Percentiles rank a stretch among this genome's conserved stretches.
Conservation (phyloP, 352 stramenopile species). For the Phytopythium oedochilum region DNA sequence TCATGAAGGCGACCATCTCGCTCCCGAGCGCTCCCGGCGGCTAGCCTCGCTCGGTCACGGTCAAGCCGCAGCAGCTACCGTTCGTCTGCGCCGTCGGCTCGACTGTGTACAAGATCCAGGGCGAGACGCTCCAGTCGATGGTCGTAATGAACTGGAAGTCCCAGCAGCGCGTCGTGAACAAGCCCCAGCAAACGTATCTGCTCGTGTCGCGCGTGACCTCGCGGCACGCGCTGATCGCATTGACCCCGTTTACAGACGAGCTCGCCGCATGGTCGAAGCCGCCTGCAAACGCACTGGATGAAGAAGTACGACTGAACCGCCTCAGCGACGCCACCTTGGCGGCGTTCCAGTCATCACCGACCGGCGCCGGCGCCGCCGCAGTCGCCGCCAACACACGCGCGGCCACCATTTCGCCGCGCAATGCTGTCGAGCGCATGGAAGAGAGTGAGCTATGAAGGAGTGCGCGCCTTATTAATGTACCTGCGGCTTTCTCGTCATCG, state of each 20-base stretch:
- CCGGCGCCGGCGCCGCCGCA: too few species aligned
- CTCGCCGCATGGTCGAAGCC: constrained; percentile 5
- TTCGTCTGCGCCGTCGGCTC: constrained; percentile 9
- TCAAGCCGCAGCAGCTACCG: constrained; percentile 6
- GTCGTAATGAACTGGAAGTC: constrained; percentile 9
- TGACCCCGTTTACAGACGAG: not conserved
- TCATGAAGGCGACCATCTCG: not conserved
- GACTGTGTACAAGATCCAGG: constrained; percentile 16
- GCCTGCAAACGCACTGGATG: constrained; percentile 2
- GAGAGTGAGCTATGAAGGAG: too few species aligned
- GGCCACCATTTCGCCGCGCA: too few species aligned
- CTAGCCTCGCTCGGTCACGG: not conserved
- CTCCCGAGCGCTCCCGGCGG: not conserved
- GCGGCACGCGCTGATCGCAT: not conserved
- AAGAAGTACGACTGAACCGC: constrained; percentile 6
- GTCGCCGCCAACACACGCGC: too few species aligned
- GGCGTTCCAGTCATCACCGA: too few species aligned
- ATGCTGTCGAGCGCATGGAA: too few species aligned
- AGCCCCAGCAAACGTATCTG: constrained; percentile 9
- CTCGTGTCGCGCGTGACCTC: constrained; percentile 8
- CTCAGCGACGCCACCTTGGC: not conserved
- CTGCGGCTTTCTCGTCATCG: too few species aligned
- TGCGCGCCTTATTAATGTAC: too few species aligned
- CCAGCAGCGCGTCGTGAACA: not conserved
- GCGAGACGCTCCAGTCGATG: constrained; percentile 11